Base-by-base conservation (phyloP, 345 rosid genomes). In the Gossypioides kirkii region DNA sequence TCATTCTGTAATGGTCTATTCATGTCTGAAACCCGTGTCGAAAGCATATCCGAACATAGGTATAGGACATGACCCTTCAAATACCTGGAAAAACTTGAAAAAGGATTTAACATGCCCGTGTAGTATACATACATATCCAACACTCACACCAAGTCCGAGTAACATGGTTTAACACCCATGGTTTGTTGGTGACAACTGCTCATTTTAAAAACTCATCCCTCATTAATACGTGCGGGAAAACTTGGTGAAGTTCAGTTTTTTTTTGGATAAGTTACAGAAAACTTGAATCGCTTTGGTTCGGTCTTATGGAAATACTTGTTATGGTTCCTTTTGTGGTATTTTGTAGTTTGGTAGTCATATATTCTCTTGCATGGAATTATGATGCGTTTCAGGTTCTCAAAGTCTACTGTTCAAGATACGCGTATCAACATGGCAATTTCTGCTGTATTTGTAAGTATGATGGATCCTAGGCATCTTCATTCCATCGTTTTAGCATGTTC, bases 401-500 rank as follows among this genome's bases (percentile, higher is more conserved):
- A 81, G 87, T 91, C 96, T 26, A 77, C 86, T 70, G 77, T 41
- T 32, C 84, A 83, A 68, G 98, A 91, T 61, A 74, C 80, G 77
- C 85, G 80, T 59, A 91, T 96, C 87, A 96, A 96, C 86, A 72
- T 93, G 73, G 98, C 91, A 77, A 91, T 93, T 82, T 81, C 97
- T 79, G 92, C 84, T 78, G 93, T 77, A 77, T 96, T 93, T 77
- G 99, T 96, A 85, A 96, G 99, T 90, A 20, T 79, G 76, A 50
- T 69, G 70, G 67, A 53, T 77, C 58, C 62, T 61, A 23, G 52
- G 42, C 9, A 47, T 42, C 50, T 36, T n/a, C 20, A 6, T 72
- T 54, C 20, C 23, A 61, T 32, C 9, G 4, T 61, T 67, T 10
- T 72, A n/a, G 42, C 43, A 50, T 25, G n/a, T 49, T 38, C 14